Evolutionary conservation across 176 grass and related monocot genomes (phyloP).

Genomic region (Cocos nucifera): DNA sequence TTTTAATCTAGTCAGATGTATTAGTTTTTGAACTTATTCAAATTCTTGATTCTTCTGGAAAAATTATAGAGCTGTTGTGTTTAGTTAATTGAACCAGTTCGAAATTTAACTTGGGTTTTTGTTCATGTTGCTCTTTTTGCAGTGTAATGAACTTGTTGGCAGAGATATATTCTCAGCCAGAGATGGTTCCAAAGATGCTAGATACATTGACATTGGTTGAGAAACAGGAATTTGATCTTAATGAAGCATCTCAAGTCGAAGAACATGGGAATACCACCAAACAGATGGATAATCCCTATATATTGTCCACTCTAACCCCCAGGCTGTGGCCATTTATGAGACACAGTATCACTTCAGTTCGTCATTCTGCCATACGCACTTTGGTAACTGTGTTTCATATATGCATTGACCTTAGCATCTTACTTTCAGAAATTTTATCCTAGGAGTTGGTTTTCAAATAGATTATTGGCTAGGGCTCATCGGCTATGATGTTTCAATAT

Average conservation of each 20-base stretch:
- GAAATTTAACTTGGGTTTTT: too few species aligned
- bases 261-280: conserved; percentile 37
- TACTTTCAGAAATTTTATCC: too few species aligned
- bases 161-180: conserved; percentile 93
- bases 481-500: too few species aligned
- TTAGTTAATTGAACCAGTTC: too few species aligned
- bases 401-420: too few species aligned
- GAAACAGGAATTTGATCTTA: conserved; percentile 59
- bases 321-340: conserved; percentile 96
- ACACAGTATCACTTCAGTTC: conserved; percentile 92
- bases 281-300: conserved; percentile 67
- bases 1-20: too few species aligned
- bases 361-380: conserved; percentile 77
- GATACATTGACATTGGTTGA: conserved; percentile 39
- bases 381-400: conserved; percentile 42
- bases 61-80: too few species aligned
- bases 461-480: too few species aligned
- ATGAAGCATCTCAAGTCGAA: conserved; percentile 36
- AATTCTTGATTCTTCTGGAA: too few species aligned
- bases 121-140: conserved; percentile 15
- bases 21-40: too few species aligned
- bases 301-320: conserved; percentile 72
- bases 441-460: too few species aligned
- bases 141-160: conserved; percentile 99
- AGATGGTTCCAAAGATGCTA: conserved; percentile 95